Base-by-base conservation (phyloP, 202 grass and related monocot genomes). In the Alloteropsis angusta region DNA sequence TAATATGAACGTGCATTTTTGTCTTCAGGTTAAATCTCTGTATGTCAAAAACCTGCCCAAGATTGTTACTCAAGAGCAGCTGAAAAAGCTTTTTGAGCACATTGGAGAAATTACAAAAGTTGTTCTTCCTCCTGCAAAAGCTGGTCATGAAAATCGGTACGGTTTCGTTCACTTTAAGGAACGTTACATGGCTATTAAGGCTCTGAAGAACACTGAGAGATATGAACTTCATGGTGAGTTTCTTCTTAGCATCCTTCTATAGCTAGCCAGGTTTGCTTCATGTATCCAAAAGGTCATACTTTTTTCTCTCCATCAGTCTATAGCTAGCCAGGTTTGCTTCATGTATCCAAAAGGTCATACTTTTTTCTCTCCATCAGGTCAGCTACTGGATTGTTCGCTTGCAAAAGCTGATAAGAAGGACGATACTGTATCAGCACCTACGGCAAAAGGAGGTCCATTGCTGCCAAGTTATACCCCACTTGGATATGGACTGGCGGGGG, bases 141-240 rank as follows among this genome's bases (percentile, higher is more conserved):
- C 75, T 79, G 92, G 96, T 4, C 92, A 99, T 79, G 88, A 91
- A 78, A 99, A 95, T 76, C 86, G 89, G 67, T 99, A 89, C 23
- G 96, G 89, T 75, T 99, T 99, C 87, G 89, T 99, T 79, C 92
- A 99, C 88, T 99, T 99, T 58, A 93, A 89, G 83, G 86, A 99
- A 36, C 62, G 79, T 5, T 69, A 74, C 67, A 92, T 76, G 77
- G 96, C 86, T 36, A 99, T 95, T 88, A 93, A 90, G 78, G 90
- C 92, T 74, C 52, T 99, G 53, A 76, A 95, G 78, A 86, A 88
- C 34, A 89, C 89, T 1, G 82, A 91, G 72, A 86, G 77, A 87
- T 95, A 99, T 87, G 87, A 99, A 78, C 78, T 99, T 63, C 80
- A 86, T 65, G 92, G 92, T 99, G 52, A 90, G 60, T 28, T 83